These are phyloP conservation scores for Phytophthora quininea DNA, from an alignment of 352 stramenopile species.

Conservation along the genomic window DNA sequence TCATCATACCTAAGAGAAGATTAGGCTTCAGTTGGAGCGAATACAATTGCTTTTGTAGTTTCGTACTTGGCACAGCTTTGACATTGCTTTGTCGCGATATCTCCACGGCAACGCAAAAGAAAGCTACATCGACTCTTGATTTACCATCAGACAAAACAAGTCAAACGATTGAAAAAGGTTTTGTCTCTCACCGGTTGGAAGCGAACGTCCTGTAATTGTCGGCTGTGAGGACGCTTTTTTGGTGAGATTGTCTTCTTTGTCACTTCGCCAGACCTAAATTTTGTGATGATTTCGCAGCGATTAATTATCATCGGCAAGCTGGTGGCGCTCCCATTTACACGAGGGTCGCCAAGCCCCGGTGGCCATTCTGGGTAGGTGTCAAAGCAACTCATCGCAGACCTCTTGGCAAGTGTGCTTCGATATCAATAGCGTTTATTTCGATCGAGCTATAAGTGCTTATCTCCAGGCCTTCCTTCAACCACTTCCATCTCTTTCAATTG, in stretches of 20 bases:
- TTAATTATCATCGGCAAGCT: slow-evolving; percentile 15
- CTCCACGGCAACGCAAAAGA: slow-evolving; percentile 51
- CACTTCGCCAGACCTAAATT: slow-evolving; percentile 35
- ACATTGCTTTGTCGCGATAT: slow-evolving; percentile 64
- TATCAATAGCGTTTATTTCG: slow-evolving; percentile 4
- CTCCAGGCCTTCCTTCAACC: not conserved
- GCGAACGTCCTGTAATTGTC: slow-evolving; percentile 25
- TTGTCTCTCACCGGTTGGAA: slow-evolving; percentile 21
- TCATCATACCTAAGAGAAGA: slow-evolving; percentile 55
- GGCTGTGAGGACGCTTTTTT: slow-evolving; percentile 30
- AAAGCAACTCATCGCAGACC: no score
- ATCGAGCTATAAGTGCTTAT: not conserved
- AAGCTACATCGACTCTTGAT: slow-evolving; percentile 60
- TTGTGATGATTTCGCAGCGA: slow-evolving; percentile 45
- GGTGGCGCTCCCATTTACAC: slow-evolving; percentile 24
- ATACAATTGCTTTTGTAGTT: not conserved
- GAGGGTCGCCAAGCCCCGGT: slow-evolving; percentile 53
- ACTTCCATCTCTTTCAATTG: not conserved
- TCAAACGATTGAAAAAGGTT: not conserved
- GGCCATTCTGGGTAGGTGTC: slow-evolving; percentile 70
- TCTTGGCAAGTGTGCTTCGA: no score
- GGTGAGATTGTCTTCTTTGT: slow-evolving; percentile 7
- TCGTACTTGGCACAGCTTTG: slow-evolving; percentile 70
- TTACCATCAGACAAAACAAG: not conserved
- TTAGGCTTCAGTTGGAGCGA: not conserved